Evolutionary conservation across 2,329 filamentous ascomycete species (phyloP).

Genomic region (Colletotrichum euphorbiae): DNA sequence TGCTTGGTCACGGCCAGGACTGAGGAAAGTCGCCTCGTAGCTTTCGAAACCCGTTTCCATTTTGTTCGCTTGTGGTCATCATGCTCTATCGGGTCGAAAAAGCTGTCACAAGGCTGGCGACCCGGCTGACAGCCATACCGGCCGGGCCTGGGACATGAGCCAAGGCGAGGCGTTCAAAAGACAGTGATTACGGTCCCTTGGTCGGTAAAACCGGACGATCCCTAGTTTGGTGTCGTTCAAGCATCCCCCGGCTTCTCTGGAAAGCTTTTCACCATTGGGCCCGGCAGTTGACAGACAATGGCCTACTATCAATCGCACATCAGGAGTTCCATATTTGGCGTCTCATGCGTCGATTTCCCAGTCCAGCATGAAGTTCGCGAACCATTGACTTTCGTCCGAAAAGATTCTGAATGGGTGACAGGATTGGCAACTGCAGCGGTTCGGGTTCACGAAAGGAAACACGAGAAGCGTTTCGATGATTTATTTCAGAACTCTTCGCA

Average conservation of each 20-base stretch:
- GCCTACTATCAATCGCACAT: constrained; percentile 23
- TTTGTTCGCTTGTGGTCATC: background rate
- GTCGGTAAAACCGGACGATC: constrained; percentile 7
- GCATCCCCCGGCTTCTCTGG: constrained; percentile 20
- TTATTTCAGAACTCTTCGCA: constrained; percentile 9
- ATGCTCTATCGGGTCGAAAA: background rate
- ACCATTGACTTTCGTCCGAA: constrained; percentile 23
- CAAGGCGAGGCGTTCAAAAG: background rate
- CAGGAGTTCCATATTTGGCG: constrained; percentile 29
- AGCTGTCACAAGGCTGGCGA: background rate
- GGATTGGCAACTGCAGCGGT: background rate
- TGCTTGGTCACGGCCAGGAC: background rate
- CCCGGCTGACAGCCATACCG: constrained; percentile 2
- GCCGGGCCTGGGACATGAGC: constrained; percentile 7
- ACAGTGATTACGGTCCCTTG: background rate
- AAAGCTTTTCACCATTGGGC: constrained; percentile 4
- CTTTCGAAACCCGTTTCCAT: background rate
- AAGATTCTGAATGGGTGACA: background rate
- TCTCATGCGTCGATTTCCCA: constrained; percentile 5
- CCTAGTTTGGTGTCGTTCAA: constrained; percentile 7
- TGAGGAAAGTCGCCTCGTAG: background rate
- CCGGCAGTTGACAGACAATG: constrained; percentile 25
- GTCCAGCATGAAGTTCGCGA: constrained; percentile 19
- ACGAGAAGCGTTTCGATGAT: background rate
- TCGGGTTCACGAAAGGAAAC: background rate